Evolutionary conservation across 352 stramenopile genomes (phyloP).

Genomic region (Phytophthora kernoviae): DNA sequence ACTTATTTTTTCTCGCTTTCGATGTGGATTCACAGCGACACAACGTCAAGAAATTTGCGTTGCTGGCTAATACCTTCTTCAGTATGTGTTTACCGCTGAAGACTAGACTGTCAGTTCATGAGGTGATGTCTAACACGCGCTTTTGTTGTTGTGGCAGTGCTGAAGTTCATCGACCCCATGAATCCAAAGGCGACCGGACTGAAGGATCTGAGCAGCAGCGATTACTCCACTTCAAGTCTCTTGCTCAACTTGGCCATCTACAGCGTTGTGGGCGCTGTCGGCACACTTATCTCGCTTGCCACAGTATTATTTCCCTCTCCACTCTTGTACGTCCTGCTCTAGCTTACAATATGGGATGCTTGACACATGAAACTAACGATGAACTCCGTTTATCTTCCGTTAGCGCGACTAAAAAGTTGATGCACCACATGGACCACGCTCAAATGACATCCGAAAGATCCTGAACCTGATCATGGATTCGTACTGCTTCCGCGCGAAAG

Average conservation of each 20-base stretch:
- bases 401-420: constrained; percentile 60
- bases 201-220: constrained; percentile 50
- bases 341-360: not conserved
- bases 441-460: constrained; percentile 69
- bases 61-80: constrained; percentile 79
- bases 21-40: constrained; percentile 27
- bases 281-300: constrained; percentile 63
- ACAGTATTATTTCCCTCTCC: constrained; percentile 61
- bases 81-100: constrained; percentile 30
- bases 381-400: not conserved
- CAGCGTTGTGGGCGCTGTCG: constrained; percentile 56
- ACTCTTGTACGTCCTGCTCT: constrained; percentile 48
- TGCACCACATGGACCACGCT: constrained; percentile 48
- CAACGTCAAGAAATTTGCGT: constrained; percentile 80
- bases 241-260: constrained; percentile 74
- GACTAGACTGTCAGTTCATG: not conserved
- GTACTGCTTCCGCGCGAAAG: constrained; percentile 76
- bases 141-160: constrained; percentile 30
- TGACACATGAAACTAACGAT: not conserved
- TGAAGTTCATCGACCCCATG: constrained; percentile 72
- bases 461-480: constrained; percentile 80
- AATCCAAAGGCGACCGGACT: constrained; percentile 52
- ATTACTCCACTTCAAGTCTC: constrained; percentile 53
- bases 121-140: not conserved
- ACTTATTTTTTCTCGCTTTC: constrained; percentile 7